Evolutionary conservation across 306 rosid genomes (phyloP).

Genomic region (Vigna reflexopilosa): DNA sequence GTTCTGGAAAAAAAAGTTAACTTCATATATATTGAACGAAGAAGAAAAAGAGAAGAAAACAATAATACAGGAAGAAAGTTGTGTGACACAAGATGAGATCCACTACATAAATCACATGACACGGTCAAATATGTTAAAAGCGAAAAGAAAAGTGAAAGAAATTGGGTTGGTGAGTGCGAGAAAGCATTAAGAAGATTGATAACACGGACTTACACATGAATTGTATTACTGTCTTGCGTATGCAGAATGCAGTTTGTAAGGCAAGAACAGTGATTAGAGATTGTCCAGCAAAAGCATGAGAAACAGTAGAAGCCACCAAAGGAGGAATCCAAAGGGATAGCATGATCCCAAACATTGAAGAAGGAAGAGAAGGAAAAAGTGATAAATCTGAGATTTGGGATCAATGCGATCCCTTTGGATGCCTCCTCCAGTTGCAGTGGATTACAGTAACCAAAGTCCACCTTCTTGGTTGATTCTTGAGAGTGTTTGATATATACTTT

Average conservation of each 20-base stretch:
- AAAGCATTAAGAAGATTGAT: neutral
- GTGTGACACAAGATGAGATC: neutral
- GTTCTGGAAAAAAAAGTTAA: conserved; percentile 7
- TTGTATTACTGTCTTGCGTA: conserved; percentile 16
- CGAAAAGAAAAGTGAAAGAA: neutral
- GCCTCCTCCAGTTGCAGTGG: conserved; percentile 64
- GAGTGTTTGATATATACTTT: neutral
- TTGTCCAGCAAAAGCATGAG: neutral
- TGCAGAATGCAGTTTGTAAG: conserved; percentile 25
- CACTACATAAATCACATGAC: neutral
- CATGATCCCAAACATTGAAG: conserved; percentile 55
- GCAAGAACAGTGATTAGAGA: neutral
- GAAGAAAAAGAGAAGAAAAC: neutral
- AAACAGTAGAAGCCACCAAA: conserved; percentile 52
- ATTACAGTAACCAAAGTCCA: conserved; percentile 18
- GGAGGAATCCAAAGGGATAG: conserved; percentile 69
- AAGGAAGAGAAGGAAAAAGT: neutral
- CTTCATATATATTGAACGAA: neutral
- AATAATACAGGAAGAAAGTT: neutral
- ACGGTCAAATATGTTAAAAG: neutral
- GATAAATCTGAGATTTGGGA: conserved; percentile 45
- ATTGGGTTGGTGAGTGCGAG: neutral
- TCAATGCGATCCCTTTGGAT: conserved; percentile 78
- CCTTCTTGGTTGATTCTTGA: conserved; percentile 1
- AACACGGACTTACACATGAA: conserved; percentile 50